Conservation (phyloP, 495 filamentous ascomycete species). For the Lasiosphaeria hispida region DNA sequence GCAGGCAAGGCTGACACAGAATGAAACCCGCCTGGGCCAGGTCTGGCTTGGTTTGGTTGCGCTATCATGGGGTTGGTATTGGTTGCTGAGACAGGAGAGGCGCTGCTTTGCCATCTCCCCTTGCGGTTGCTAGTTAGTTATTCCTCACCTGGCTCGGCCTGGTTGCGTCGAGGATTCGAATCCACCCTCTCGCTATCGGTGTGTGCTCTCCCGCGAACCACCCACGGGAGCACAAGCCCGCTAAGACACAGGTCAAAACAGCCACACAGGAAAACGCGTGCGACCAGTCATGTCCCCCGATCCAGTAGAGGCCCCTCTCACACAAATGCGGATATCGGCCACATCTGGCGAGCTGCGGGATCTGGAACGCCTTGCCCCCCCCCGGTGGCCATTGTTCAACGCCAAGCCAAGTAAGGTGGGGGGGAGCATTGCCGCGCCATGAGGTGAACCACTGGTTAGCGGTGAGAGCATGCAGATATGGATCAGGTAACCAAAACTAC, state of each 20-base stretch:
- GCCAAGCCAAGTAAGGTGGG: neutral
- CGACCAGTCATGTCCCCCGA: constrained; percentile 1
- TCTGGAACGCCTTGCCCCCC: constrained; percentile 4
- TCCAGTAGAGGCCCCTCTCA: neutral
- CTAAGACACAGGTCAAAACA: too few relatives aligned
- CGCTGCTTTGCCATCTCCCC: too few relatives aligned
- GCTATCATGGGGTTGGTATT: neutral
- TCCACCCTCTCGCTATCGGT: too few relatives aligned
- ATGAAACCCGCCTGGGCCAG: constrained; percentile 2
- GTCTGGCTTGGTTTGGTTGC: neutral
- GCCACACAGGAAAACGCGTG: neutral
- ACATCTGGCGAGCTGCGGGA: constrained; percentile 4
- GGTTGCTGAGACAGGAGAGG: neutral
- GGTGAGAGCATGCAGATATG: neutral
- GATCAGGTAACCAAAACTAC: neutral
- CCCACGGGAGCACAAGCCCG: too few relatives aligned
- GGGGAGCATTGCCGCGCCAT: neutral
- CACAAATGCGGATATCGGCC: neutral
- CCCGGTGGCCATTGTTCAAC: constrained; percentile 1
- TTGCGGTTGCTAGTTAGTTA: too few relatives aligned
- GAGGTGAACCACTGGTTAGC: neutral
- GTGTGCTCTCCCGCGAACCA: too few relatives aligned
- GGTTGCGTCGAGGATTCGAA: too few relatives aligned
- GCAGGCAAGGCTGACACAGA: constrained; percentile 8
- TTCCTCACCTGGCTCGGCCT: too few relatives aligned